phyloP scores from a whole-genome alignment of 768 basidiomycete genomes.

The Rhizopogon rudus region DNA sequence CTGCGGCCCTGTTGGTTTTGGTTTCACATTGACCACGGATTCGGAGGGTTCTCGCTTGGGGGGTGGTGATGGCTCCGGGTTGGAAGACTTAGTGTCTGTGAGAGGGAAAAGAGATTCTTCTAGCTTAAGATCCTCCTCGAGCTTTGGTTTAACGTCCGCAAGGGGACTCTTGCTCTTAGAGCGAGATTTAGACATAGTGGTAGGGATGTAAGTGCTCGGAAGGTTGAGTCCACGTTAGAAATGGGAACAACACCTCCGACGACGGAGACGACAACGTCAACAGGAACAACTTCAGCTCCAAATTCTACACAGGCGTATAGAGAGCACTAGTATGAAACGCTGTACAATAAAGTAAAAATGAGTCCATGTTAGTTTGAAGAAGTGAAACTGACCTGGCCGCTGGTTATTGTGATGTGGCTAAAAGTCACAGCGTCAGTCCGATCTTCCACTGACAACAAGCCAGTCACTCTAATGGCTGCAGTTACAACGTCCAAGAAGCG shows the following conservation, averaged over 20 bases:
- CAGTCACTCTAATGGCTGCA: slow-evolving; percentile 12
- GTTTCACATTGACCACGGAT: slow-evolving; percentile 27
- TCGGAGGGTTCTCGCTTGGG: slow-evolving; percentile 29
- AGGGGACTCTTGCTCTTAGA: slow-evolving; percentile 25
- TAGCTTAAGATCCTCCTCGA: slow-evolving; percentile 15
- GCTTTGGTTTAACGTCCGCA: slow-evolving; percentile 8
- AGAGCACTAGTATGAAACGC: slow-evolving; percentile 8
- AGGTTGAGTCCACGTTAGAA: slow-evolving; percentile 9
- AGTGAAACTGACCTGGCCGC: not conserved
- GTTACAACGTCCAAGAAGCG: slow-evolving; percentile 38
- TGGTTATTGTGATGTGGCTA: slow-evolving; percentile 14
- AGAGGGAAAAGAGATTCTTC: slow-evolving; percentile 12
- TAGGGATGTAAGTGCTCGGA: slow-evolving; percentile 8
- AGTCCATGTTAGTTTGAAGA: not conserved
- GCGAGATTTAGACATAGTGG: slow-evolving; percentile 25
- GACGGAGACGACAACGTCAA: slow-evolving; percentile 15
- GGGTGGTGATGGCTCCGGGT: slow-evolving; percentile 26
- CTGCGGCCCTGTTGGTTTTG: slow-evolving; percentile 44
- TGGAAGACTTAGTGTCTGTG: slow-evolving; percentile 20
- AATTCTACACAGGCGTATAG: slow-evolving; percentile 14
- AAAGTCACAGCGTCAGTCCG: not conserved
- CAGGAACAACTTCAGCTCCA: slow-evolving; percentile 7
- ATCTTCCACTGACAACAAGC: slow-evolving; percentile 5
- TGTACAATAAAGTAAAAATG: slow-evolving; percentile 1
- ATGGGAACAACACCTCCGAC: slow-evolving; percentile 11